Percentiles rank a stretch among this genome's conserved stretches.
phyloP scores from a whole-genome alignment of 2,329 filamentous ascomycete species.

The Microdochium bolleyi region DNA sequence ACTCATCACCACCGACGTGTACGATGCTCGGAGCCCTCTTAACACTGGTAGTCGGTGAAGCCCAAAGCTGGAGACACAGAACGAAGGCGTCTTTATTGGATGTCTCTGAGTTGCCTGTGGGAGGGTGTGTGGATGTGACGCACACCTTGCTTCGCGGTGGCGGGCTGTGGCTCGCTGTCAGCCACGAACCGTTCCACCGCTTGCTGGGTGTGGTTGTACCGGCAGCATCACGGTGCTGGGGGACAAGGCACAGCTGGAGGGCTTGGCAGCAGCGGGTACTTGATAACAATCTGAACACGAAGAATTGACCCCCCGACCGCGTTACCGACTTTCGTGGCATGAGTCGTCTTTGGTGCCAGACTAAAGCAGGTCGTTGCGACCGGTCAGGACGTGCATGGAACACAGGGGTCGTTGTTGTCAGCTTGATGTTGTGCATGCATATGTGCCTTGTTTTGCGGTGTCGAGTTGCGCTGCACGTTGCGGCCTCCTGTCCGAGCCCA shows the following conservation, averaged over 20 bases:
- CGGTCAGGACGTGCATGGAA: too few relatives aligned
- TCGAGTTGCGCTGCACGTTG: background rate
- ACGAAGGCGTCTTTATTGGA: background rate
- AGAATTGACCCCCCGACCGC: too few relatives aligned
- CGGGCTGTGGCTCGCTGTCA: background rate
- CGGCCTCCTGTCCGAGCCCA: background rate
- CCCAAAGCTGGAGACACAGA: background rate
- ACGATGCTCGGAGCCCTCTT: conserved; percentile 51
- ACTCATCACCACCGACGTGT: conserved; percentile 48
- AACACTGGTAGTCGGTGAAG: conserved; percentile 38
- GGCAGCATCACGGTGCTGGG: too few relatives aligned
- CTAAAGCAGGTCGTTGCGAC: too few relatives aligned
- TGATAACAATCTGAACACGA: too few relatives aligned
- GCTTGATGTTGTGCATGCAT: background rate
- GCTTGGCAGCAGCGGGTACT: too few relatives aligned
- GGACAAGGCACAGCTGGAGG: background rate
- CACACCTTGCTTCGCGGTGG: background rate
- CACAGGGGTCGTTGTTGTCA: too few relatives aligned
- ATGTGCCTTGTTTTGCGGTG: too few relatives aligned
- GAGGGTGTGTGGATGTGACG: background rate
- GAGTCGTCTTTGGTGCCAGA: too few relatives aligned
- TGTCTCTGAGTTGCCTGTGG: background rate
- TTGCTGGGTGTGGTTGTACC: background rate
- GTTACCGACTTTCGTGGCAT: too few relatives aligned
- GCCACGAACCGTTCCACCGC: background rate